Evolutionary conservation across 345 rosid genomes (phyloP), one percentile per base, ranked within the genome.

Genomic region (Ceriops zippeliana): DNA sequence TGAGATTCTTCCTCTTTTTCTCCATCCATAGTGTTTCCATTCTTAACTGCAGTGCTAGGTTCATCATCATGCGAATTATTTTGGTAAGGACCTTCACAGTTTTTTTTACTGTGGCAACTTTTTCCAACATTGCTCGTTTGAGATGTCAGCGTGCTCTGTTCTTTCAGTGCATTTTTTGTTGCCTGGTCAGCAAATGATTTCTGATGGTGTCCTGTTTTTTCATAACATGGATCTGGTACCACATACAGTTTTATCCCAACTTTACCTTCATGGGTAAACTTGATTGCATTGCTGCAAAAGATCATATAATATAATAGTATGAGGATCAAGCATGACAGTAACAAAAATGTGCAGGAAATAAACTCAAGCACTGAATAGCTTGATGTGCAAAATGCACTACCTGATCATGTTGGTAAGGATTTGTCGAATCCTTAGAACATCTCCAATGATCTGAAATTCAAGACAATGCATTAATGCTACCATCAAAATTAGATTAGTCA

Each of bases 391-490:
- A 70, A 26, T 34, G 63, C 31, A 72, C 58, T 80, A 93, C 98
- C 97, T 89, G 78, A 92, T 86, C 85, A 95, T 80, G 77, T 95
- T 95, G 79, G 99, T 91, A 75, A 95, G 96, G 65, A 95, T 90
- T 80, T 92, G 99, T 37, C 99, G 79, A 62, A 95, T 95, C 78
- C 99, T 82, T 65, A 95, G 81, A 75, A 95, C 99, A 81, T 95
- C 99, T 73, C 99, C 99, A 65, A 86, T 75, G 16, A 95, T 92
- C 98, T 92, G 82, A 82, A 68, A 77, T 32, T 1, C 5, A 47
- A 57, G 57, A 59, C 52, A 22, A 58, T 51, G 63, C 27, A 35
- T 30, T 66, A 37, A 56, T 30, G 19, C 16, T 37, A 31, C 38
- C 30, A 28, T 51, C 56, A 52, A 26, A 27, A 11, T 51, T 38